Conservation (phyloP, 2,329 filamentous ascomycete genomes). For the Chrysoporthe puriensis region DNA sequence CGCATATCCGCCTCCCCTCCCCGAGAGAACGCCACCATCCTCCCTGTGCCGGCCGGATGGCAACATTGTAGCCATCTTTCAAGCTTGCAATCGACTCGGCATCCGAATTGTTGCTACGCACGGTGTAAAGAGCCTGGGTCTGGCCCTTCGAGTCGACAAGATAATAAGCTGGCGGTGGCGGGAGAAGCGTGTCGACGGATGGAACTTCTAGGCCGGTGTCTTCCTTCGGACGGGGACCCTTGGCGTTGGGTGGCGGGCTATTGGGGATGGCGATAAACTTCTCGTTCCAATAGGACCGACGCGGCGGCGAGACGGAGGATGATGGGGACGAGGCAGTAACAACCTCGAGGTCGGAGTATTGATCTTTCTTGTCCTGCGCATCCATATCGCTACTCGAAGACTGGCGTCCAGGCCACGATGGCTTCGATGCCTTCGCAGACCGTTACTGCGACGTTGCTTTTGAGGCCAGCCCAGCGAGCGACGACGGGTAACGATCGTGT, state of each 20-base stretch:
- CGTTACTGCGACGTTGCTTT: background rate
- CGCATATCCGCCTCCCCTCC: constrained; percentile 15
- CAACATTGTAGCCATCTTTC: constrained; percentile 1
- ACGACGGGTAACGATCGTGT: background rate
- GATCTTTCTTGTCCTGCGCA: constrained; percentile 15
- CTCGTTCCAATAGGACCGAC: constrained; percentile 25
- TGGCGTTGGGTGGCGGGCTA: background rate
- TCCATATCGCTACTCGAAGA: constrained; percentile 6
- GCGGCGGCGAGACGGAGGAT: constrained; percentile 6
- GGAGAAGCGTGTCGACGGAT: constrained; percentile 14
- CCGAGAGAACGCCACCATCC: constrained; percentile 16
- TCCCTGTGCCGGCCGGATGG: background rate
- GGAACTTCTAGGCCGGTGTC: constrained; percentile 8
- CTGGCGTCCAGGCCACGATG: background rate
- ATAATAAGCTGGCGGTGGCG: constrained; percentile 21
- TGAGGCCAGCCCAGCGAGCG: constrained; percentile 2
- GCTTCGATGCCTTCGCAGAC: background rate
- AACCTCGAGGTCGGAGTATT: constrained; percentile 26
- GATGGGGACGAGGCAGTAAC: constrained; percentile 7
- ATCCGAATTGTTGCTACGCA: constrained; percentile 14
- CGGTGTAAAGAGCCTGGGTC: constrained; percentile 21
- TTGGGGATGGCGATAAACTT: constrained; percentile 18
- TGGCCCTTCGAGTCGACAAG: constrained; percentile 26
- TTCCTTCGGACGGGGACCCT: background rate
- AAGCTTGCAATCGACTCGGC: constrained; percentile 2